phyloP scores from a whole-genome alignment of 345 rosid species.

The Aethionema arabicum region DNA sequence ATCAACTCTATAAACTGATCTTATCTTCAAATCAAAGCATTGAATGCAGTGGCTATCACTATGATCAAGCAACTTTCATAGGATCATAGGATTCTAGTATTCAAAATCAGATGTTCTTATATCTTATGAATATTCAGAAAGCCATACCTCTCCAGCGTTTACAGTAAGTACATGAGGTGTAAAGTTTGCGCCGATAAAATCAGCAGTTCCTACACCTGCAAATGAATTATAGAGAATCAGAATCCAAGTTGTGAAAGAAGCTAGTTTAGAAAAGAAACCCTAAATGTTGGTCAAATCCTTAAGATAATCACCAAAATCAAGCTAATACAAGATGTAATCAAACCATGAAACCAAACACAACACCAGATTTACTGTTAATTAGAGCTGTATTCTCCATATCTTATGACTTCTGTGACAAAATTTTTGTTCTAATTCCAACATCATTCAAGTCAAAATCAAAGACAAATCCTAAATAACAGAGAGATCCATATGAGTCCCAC shows the following conservation, averaged over 20 bases:
- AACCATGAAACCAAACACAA: conserved; percentile 12
- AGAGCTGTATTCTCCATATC: neutral
- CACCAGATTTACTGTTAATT: neutral
- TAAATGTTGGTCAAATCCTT: neutral
- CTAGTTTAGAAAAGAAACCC: neutral
- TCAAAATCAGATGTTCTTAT: neutral
- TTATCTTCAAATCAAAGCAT: neutral
- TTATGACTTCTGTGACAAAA: conserved; percentile 23
- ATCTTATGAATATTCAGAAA: neutral
- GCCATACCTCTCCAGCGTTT: conserved; percentile 83
- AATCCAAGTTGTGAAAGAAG: conserved; percentile 15
- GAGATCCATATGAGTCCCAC: conserved; percentile 18
- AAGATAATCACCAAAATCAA: neutral
- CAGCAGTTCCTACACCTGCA: conserved; percentile 55
- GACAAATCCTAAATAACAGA: neutral
- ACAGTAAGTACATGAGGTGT: conserved; percentile 85
- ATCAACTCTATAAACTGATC: neutral
- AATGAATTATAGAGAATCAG: conserved; percentile 13
- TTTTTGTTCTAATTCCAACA: conserved; percentile 10
- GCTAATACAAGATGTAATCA: neutral
- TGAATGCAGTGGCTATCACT: conserved; percentile 2
- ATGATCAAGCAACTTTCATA: neutral
- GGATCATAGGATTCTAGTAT: neutral
- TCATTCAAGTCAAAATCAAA: conserved; percentile 19
- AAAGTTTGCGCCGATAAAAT: conserved; percentile 86